Conservation (phyloP, 805 yeast species). For the Teunomyces gatunensis region DNA sequence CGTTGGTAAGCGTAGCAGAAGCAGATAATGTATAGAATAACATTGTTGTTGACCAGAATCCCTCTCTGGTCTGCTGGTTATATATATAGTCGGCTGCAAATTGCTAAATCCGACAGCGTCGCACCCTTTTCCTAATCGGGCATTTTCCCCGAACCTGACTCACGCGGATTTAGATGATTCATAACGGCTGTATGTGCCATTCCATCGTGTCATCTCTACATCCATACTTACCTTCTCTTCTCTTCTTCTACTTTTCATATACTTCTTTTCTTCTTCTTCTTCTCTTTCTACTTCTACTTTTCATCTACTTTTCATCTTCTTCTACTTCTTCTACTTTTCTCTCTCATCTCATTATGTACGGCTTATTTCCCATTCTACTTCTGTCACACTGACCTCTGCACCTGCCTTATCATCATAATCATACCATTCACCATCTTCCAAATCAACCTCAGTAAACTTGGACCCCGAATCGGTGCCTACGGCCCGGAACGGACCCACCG, state of each 20-base stretch:
- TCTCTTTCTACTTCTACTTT: too few species aligned
- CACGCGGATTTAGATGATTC: background rate
- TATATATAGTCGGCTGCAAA: constrained; percentile 2
- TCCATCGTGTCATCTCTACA: too few species aligned
- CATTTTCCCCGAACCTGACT: background rate
- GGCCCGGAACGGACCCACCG: constrained; percentile 62
- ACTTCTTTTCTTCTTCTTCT: too few species aligned
- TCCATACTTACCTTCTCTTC: too few species aligned
- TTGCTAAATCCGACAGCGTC: background rate
- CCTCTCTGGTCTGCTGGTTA: background rate
- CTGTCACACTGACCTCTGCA: constrained; percentile 78
- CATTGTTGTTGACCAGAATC: background rate
- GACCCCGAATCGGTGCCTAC: constrained; percentile 51
- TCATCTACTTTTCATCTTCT: too few species aligned
- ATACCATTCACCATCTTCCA: constrained; percentile 85
- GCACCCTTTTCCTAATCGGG: background rate
- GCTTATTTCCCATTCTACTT: constrained; percentile 61
- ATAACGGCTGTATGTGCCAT: too few species aligned
- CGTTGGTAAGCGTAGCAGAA: constrained; percentile 5
- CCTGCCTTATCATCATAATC: constrained; percentile 88
- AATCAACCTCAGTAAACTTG: constrained; percentile 60
- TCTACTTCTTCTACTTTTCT: too few species aligned
- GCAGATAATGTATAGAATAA: constrained; percentile 1
- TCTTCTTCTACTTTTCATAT: too few species aligned
- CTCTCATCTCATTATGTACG: background rate